Conservation (phyloP, 2,329 filamentous ascomycete genomes). For the Ophiostoma montium region DNA sequence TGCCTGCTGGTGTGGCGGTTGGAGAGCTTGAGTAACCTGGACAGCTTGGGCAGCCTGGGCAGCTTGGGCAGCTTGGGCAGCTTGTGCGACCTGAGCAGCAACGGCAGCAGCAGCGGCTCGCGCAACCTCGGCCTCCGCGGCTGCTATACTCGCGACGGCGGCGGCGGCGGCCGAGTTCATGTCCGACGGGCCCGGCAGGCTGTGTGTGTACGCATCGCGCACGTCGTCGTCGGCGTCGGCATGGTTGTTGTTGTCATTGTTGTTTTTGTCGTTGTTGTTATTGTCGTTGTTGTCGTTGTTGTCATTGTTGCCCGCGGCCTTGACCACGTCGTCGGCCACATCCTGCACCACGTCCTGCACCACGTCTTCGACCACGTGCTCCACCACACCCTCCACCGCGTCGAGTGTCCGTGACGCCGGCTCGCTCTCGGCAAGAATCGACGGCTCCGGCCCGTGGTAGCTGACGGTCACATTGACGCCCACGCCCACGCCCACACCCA, state of each 20-base stretch:
- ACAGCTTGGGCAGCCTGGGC: not conserved
- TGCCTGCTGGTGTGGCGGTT: not conserved
- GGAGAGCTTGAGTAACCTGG: no score
- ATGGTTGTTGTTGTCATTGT: not conserved
- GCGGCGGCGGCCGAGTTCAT: slow-evolving; percentile 10
- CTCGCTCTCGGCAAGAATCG: slow-evolving; percentile 13
- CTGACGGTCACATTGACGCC: slow-evolving; percentile 11
- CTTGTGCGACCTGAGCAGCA: not conserved
- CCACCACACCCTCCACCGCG: not conserved
- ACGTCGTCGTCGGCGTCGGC: slow-evolving; percentile 3
- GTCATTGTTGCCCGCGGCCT: no score
- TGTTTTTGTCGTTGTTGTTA: no score
- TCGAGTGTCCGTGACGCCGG: slow-evolving; percentile 6
- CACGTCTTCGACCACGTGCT: no score
- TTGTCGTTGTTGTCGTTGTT: no score
- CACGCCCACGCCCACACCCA: not conserved
- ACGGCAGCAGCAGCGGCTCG: not conserved
- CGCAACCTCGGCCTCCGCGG: slow-evolving; percentile 3
- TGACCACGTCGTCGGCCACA: no score
- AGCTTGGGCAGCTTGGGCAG: not conserved
- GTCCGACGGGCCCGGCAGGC: not conserved
- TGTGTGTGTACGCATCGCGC: not conserved
- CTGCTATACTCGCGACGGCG: slow-evolving; percentile 5
- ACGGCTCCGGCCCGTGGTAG: slow-evolving; percentile 11
- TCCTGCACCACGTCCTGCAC: no score